These are phyloP conservation scores for Phytophthora kernoviae DNA, from an alignment of 352 stramenopile species.

Conservation along the genomic window DNA sequence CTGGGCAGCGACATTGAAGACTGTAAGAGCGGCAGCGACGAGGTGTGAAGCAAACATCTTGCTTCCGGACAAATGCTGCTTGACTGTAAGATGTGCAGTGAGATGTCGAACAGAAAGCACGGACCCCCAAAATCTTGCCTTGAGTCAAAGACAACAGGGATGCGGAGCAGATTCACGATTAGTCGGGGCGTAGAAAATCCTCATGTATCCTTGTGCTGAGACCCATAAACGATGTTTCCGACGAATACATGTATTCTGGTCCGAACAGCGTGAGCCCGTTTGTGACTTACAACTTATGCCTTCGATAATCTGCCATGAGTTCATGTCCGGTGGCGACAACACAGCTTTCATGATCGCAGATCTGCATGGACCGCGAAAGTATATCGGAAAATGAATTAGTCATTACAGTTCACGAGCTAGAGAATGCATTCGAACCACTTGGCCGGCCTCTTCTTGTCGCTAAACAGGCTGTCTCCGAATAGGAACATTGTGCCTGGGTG, in stretches of 20 bases:
- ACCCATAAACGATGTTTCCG: neutral
- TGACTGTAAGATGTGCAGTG: neutral
- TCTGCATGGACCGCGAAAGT: too few relatives aligned
- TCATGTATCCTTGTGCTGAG: neutral
- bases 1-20: slow-evolving; percentile 1
- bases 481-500: too few relatives aligned
- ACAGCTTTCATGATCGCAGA: too few relatives aligned
- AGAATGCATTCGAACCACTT: too few relatives aligned
- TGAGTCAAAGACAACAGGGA: neutral
- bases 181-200: neutral
- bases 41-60: slow-evolving; percentile 10
- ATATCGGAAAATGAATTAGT: too few relatives aligned
- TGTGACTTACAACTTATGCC: too few relatives aligned
- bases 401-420: too few relatives aligned
- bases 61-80: neutral
- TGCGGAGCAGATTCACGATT: neutral
- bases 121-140: too few relatives aligned
- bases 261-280: neutral
- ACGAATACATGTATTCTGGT: neutral
- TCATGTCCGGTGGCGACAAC: too few relatives aligned
- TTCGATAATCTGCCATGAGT: too few relatives aligned
- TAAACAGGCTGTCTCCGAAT: too few relatives aligned
- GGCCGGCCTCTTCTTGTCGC: too few relatives aligned
- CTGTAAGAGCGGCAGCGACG: neutral
- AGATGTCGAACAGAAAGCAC: neutral